These are phyloP conservation scores for Leccinum solheimii DNA, from an alignment of 1,284 basidiomycete genomes.

Conservation along the genomic window DNA sequence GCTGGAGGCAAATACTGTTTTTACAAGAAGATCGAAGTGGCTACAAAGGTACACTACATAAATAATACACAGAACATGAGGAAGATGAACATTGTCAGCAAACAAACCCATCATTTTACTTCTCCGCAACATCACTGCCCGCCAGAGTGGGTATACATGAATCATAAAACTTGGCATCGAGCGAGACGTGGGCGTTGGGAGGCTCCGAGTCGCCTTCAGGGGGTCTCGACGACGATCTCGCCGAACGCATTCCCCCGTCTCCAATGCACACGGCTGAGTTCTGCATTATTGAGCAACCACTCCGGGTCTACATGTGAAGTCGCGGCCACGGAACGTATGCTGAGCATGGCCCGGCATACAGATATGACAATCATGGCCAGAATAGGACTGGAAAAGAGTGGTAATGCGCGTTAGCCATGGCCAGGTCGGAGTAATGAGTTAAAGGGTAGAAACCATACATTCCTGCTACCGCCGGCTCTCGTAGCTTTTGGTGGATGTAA, in stretches of 20 bases:
- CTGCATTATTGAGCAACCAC: constrained; percentile 42
- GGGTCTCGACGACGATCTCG: constrained; percentile 42
- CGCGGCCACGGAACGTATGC: constrained; percentile 40
- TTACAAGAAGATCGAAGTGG: neutral
- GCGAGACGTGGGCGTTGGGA: neutral
- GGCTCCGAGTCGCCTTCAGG: neutral
- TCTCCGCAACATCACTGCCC: neutral
- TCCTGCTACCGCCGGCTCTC: neutral
- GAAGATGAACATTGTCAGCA: neutral
- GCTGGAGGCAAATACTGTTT: neutral
- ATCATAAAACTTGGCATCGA: neutral
- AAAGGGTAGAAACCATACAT: constrained; percentile 2
- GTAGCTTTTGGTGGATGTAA: neutral
- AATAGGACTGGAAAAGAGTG: constrained; percentile 39
- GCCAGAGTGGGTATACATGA: too few relatives aligned
- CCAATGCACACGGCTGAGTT: constrained; percentile 43
- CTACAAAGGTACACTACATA: neutral
- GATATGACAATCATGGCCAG: constrained; percentile 52
- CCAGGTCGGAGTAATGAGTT: neutral
- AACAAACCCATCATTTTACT: neutral
- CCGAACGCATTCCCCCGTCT: constrained; percentile 38
- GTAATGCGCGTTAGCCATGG: constrained; percentile 59
- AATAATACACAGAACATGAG: neutral
- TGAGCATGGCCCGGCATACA: constrained; percentile 36
- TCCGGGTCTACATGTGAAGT: constrained; percentile 39